Conservation (phyloP, 345 rosid species). For the Camelina hispida region DNA sequence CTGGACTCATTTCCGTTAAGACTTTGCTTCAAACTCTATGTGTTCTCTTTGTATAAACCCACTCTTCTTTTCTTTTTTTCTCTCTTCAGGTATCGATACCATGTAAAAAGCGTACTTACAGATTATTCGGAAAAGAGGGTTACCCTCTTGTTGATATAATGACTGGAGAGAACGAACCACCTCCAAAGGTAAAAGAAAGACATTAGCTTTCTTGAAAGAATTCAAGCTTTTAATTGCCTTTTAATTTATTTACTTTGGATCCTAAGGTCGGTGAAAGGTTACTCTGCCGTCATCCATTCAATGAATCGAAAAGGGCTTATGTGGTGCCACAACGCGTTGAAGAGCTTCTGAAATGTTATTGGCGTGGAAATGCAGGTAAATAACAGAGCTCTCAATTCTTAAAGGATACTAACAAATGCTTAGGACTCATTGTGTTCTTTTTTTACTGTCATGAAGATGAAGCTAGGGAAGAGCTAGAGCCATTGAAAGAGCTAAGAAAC, state of each 20-base stretch:
- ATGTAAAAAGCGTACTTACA: slow-evolving; percentile 75
- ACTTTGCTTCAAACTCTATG: slow-evolving; percentile 13
- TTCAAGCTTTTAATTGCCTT: background rate
- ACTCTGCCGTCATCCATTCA: slow-evolving; percentile 96
- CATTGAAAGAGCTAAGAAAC: slow-evolving; percentile 69
- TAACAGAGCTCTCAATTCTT: slow-evolving; percentile 11
- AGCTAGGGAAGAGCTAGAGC: slow-evolving; percentile 69
- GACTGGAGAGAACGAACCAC: slow-evolving; percentile 88
- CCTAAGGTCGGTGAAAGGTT: slow-evolving; percentile 82
- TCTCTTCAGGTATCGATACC: slow-evolving; percentile 83
- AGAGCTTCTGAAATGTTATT: slow-evolving; percentile 88
- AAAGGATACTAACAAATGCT: background rate
- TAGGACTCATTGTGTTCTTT: slow-evolving; percentile 19
- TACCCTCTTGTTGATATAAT: slow-evolving; percentile 94
- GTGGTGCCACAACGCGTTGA: slow-evolving; percentile 93
- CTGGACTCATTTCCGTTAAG: background rate
- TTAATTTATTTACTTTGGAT: slow-evolving; percentile 1
- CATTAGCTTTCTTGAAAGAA: background rate
- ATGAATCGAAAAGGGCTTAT: slow-evolving; percentile 92
- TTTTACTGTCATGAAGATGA: slow-evolving; percentile 48
- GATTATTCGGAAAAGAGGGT: slow-evolving; percentile 90
- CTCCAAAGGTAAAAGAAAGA: slow-evolving; percentile 66
- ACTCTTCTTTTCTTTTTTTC: background rate
- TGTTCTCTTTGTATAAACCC: slow-evolving; percentile 12
- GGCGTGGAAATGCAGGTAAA: slow-evolving; percentile 86